Base-by-base conservation (phyloP, 2,329 filamentous ascomycete genomes). In the Pestalotiopsis sp. region DNA sequence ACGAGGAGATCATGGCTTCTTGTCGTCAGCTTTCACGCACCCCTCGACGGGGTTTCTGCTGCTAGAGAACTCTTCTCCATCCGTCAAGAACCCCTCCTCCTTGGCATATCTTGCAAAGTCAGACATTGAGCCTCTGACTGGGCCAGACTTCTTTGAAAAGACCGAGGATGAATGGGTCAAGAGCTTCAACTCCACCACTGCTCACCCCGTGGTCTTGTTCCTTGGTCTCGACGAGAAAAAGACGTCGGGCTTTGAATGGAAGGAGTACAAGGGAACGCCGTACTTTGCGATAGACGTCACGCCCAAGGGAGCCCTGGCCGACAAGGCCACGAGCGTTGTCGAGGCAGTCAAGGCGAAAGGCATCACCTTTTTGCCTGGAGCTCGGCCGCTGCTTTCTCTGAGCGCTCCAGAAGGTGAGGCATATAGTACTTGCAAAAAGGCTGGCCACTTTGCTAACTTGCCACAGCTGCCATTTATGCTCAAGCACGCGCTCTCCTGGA, bases 251-350 rank as follows among this genome's bases (percentile, higher is more conserved):
- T 87, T 92, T 65, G 76, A 84, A 69, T 92, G 91, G 76, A 90
- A 89, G 69, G 89, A 89, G 62, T 97, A 97, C 78, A 87, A 85
- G 41, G 96, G 95, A 3, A 86, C 87, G 63, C 95, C 96, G 1
- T 97, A 91, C 81, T 99, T 98, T 77, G 95, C 95, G 1, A 80
- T 99, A 13, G 96, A 98, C 78, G 87, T 97, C 23, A 97, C 95
- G 3, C 92, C 94, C 0, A 89, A 87, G 71, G 91, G 88, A 1
- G 84, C 84, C 3, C 82, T 90, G 45, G 88, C 87, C 68, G 88
- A 91, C 2, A 87, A 87, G 58, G 90, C 90, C 1, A 87, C 88
- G 68, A 82, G 82, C 36, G 82, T 95, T 6, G 86, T 92, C 41
- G 82, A 87, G 67, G 81, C 80, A 3, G 80, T 91, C 72, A 87